Conservation (phyloP, 306 rosid species). For the Vigna reflexopilosa region DNA sequence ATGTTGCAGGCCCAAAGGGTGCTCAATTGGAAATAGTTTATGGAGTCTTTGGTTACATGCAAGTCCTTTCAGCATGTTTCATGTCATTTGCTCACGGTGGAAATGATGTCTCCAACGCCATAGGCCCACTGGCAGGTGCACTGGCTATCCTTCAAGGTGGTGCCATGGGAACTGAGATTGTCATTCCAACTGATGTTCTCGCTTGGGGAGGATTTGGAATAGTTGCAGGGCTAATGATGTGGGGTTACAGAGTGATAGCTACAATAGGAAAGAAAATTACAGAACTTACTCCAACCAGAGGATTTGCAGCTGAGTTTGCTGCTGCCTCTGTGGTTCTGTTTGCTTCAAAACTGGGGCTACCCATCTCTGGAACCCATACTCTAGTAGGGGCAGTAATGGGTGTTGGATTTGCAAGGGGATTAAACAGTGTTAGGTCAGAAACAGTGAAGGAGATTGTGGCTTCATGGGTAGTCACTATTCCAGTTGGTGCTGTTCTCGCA, state of each 20-base stretch:
- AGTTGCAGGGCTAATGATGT: slow-evolving; percentile 91
- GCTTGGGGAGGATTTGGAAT: slow-evolving; percentile 99
- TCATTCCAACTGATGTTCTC: slow-evolving; percentile 88
- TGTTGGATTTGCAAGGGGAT: slow-evolving; percentile 96
- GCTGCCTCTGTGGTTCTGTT: slow-evolving; percentile 92
- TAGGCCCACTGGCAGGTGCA: slow-evolving; percentile 94
- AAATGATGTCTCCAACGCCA: slow-evolving; percentile 96
- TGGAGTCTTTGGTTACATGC: slow-evolving; percentile 96
- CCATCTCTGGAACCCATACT: slow-evolving; percentile 95
- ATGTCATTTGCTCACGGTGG: slow-evolving; percentile 99
- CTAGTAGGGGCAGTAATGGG: slow-evolving; percentile 99
- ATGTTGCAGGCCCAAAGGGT: slow-evolving; percentile 91
- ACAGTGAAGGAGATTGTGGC: slow-evolving; percentile 91
- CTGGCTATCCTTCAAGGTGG: slow-evolving; percentile 86
- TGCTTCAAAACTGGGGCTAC: slow-evolving; percentile 86
- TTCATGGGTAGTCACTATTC: slow-evolving; percentile 94
- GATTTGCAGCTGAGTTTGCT: slow-evolving; percentile 98
- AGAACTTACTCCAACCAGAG: slow-evolving; percentile 95
- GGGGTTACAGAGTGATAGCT: slow-evolving; percentile 98
- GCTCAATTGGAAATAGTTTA: slow-evolving; percentile 90
- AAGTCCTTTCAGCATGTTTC: slow-evolving; percentile 96
- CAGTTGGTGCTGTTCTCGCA: slow-evolving; percentile 77
- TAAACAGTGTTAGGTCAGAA: slow-evolving; percentile 88
- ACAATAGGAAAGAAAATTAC: slow-evolving; percentile 97
- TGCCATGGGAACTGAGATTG: slow-evolving; percentile 63